Evolutionary conservation across 2,329 filamentous ascomycete genomes (phyloP), one percentile per base, ranked within the genome.

Genomic region (Ophiostoma tasmaniense): DNA sequence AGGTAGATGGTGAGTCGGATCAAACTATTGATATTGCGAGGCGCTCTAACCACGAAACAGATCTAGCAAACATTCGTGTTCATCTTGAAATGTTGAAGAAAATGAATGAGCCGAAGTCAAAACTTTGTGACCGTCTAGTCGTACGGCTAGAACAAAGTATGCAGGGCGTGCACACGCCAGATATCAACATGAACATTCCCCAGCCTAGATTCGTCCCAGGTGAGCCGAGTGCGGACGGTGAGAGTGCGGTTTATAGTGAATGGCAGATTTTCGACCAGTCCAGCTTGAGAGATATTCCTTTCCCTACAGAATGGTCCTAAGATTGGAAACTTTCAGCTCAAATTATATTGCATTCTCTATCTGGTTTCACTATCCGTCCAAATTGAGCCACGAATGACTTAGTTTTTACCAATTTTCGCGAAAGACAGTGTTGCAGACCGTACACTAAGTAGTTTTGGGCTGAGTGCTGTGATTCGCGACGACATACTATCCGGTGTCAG

Each of bases 191-290:
- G 35, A 39, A 25, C 11, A 65, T 30, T 13, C 5, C 64, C 0
- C 59, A n/a, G 45, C 13, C 30, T 13, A 20, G 35, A 20, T 64
- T 37, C 10, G n/a, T 64, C 30, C 61, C 61, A 22, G 39, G 30
- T 3, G 30, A 25, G 10, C 14, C 4, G n/a, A 2, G 30, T 13
- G 7, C 67, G n/a, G 52, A 35, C n/a, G 39, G 66, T 39, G 64
- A 20, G 25, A 39, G 25, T 8, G n/a, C 35, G 25, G 4, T 22
- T 37, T 45, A 35, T 69, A 68, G 68, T 11, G 70, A 69, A 64
- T 72, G 71, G 71, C 68, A 72, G 37, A 70, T 72, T 13, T 71
- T 72, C 64, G 67, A 69, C 59, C 70, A 71, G 66, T 50, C 71
- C 45, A 72, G 71, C n/a, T 61, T 72, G 55, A 45, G 68, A 68